Percentiles rank a stretch among this genome's conserved stretches.
These are phyloP conservation scores for Paracorniculantispora psalliotae DNA, from an alignment of 2,329 filamentous ascomycete species.

Conservation along the genomic window DNA sequence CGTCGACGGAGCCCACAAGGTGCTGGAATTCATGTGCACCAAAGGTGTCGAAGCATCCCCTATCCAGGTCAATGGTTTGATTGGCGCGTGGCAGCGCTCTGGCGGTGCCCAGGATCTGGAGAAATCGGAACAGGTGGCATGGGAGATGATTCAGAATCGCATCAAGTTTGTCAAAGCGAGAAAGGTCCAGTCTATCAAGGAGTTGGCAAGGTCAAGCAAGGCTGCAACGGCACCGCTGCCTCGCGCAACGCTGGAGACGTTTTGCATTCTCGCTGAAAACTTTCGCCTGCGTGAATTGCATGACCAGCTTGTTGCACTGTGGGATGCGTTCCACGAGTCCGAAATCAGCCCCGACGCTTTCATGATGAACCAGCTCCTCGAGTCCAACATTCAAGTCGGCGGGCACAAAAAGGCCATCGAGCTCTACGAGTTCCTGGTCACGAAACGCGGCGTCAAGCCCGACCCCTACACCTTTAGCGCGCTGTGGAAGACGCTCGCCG, in stretches of 20 bases:
- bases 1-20: slow-evolving; percentile 64
- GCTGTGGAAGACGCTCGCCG: slow-evolving; percentile 56
- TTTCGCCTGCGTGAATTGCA: slow-evolving; percentile 61
- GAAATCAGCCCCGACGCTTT: slow-evolving; percentile 65
- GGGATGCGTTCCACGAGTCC: slow-evolving; percentile 56
- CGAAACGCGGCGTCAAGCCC: slow-evolving; percentile 46
- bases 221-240: slow-evolving; percentile 33
- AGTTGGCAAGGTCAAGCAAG: neutral
- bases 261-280: slow-evolving; percentile 67
- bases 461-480: slow-evolving; percentile 65
- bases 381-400: slow-evolving; percentile 58
- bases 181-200: slow-evolving; percentile 17
- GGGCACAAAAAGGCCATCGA: slow-evolving; percentile 48
- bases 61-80: slow-evolving; percentile 75
- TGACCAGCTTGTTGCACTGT: slow-evolving; percentile 53
- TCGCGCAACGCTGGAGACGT: slow-evolving; percentile 70
- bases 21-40: slow-evolving; percentile 70
- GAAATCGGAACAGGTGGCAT: slow-evolving; percentile 64
- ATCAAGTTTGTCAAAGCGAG: slow-evolving; percentile 56
- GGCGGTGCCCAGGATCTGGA: slow-evolving; percentile 48
- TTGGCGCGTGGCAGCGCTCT: slow-evolving; percentile 71
- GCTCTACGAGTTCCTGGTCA: slow-evolving; percentile 52
- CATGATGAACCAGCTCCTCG: slow-evolving; percentile 75
- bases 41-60: slow-evolving; percentile 63
- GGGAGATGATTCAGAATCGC: slow-evolving; percentile 70